phyloP scores from a whole-genome alignment of 768 basidiomycete species.

The Daedaleopsis nitida region DNA sequence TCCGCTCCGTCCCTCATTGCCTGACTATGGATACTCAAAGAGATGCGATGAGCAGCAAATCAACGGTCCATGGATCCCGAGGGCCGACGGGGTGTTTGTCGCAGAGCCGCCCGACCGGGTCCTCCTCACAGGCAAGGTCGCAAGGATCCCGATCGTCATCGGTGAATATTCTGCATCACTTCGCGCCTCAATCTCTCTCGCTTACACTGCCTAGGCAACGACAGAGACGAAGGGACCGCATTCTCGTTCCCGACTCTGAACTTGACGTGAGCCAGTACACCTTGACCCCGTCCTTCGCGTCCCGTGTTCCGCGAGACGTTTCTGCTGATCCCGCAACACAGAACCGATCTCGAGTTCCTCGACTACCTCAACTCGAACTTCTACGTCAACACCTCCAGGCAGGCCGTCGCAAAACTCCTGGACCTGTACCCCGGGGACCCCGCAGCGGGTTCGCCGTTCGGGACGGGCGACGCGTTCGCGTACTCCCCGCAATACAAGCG shows the following conservation, averaged over 20 bases:
- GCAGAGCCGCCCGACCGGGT: conserved; percentile 9
- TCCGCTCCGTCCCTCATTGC: not conserved
- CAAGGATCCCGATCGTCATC: conserved; percentile 19
- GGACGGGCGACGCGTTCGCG: conserved; percentile 12
- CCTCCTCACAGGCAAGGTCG: conserved; percentile 13
- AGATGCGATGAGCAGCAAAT: not conserved
- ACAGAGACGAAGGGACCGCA: conserved; percentile 23
- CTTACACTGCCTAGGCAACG: conserved; percentile 6
- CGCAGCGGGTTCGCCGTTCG: conserved; percentile 25
- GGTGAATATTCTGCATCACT: conserved; percentile 7
- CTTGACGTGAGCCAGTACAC: conserved; percentile 2
- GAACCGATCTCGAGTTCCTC: conserved; percentile 10
- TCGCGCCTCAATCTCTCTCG: not conserved
- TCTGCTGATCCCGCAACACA: not conserved
- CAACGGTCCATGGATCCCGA: conserved; percentile 17
- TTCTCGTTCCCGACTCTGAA: conserved; percentile 15
- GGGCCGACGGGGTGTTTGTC: conserved; percentile 23
- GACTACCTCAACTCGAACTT: conserved; percentile 4
- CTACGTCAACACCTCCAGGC: not conserved
- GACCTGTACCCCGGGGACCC: conserved; percentile 23
- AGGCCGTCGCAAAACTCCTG: not conserved
- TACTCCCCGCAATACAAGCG: conserved; percentile 28
- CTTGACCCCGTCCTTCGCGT: not conserved
- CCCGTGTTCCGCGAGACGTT: too few species aligned
- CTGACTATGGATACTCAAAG: not conserved